Evolutionary conservation across 1,139 yeast species (phyloP).

Genomic region (Debaryomyces robertsiae): DNA sequence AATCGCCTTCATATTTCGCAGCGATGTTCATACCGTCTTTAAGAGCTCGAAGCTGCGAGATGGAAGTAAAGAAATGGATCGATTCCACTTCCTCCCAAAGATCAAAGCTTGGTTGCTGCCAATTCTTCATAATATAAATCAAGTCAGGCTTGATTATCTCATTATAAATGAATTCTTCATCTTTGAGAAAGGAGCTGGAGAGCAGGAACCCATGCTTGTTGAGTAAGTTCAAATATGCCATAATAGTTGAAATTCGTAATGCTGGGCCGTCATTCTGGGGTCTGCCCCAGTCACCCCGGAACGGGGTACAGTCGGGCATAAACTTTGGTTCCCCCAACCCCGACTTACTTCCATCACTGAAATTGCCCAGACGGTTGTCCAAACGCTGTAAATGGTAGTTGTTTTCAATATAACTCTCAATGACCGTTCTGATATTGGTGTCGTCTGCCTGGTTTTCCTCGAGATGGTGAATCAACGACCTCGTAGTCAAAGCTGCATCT

Average conservation of each 20-base stretch:
- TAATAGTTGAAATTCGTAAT: constrained; percentile 66
- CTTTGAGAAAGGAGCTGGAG: constrained; percentile 25
- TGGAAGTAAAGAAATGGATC: constrained; percentile 74
- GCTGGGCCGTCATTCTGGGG: constrained; percentile 98
- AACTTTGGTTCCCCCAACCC: constrained; percentile 94
- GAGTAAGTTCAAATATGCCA: constrained; percentile 55
- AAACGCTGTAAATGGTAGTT: constrained; percentile 62
- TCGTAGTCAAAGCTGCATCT: constrained; percentile 83
- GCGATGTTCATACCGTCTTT: constrained; percentile 58
- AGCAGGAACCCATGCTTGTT: constrained; percentile 30
- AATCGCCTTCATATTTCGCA: constrained; percentile 31
- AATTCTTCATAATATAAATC: constrained; percentile 59
- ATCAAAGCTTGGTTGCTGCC: constrained; percentile 75
- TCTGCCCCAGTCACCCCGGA: constrained; percentile 78
- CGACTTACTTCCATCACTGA: constrained; percentile 39
- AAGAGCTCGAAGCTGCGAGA: constrained; percentile 73
- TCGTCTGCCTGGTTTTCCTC: constrained; percentile 34
- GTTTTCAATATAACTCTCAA: constrained; percentile 65
- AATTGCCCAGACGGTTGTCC: constrained; percentile 68
- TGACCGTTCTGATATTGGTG: constrained; percentile 30
- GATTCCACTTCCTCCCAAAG: constrained; percentile 90
- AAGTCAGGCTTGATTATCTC: constrained; percentile 72
- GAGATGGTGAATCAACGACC: constrained; percentile 59
- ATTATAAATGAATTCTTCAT: constrained; percentile 42
- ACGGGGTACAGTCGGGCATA: constrained; percentile 62